A percentile compares a stretch with the other conserved stretches of the same genome.
These are phyloP conservation scores for Ophiocordyceps robertsii DNA, from an alignment of 2,329 filamentous ascomycete species.

Conservation along the genomic window DNA sequence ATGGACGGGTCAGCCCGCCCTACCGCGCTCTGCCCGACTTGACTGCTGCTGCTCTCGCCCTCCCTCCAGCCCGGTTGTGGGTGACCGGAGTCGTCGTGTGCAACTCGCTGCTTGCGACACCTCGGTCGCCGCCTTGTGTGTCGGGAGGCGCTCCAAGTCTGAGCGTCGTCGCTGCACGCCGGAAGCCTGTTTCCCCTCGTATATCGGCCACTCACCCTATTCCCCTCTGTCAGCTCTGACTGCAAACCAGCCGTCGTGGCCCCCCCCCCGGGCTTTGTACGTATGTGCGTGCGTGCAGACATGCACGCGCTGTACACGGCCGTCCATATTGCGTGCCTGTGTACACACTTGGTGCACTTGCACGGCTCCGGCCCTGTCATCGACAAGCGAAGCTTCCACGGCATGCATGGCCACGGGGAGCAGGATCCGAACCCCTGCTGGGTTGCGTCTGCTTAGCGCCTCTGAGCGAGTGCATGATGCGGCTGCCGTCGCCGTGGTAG, in stretches of 20 bases:
- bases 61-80: not conserved
- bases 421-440: constrained; percentile 13
- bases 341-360: not conserved
- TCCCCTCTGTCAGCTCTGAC: too few species aligned
- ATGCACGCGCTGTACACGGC: not conserved
- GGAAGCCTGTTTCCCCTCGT: not conserved
- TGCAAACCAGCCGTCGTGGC: not conserved
- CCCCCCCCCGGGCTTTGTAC: not conserved
- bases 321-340: not conserved
- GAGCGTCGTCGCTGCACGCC: not conserved
- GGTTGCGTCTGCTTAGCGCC: constrained; percentile 5
- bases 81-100: not conserved
- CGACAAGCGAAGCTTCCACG: not conserved
- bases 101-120: not conserved
- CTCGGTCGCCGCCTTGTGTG: not conserved
- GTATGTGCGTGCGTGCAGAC: not conserved
- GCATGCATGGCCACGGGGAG: not conserved
- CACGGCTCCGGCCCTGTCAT: not conserved
- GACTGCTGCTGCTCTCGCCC: not conserved
- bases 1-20: not conserved
- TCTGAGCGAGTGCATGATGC: constrained; percentile 4
- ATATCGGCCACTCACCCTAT: not conserved
- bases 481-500: not conserved
- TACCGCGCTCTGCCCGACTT: not conserved
- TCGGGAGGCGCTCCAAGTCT: not conserved